phyloP scores from a whole-genome alignment of 441 rosid species.

The Erodium trifolium region DNA sequence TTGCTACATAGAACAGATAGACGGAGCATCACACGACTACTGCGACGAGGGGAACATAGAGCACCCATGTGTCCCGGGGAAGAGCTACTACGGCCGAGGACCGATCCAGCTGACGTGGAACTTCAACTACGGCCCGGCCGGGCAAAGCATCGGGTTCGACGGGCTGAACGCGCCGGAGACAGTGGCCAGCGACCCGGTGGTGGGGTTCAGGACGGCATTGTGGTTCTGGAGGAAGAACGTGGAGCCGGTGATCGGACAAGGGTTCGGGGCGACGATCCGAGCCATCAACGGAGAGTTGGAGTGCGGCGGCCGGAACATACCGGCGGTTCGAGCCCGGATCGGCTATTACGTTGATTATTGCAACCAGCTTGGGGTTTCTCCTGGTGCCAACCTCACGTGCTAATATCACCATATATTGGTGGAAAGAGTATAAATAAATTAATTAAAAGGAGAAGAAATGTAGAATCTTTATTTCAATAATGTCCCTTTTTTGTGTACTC shows the following conservation, averaged over 20 bases:
- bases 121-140: slow-evolving; percentile 12
- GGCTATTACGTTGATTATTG: not conserved
- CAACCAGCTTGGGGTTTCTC: not conserved
- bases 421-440: too few species aligned
- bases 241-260: not conserved
- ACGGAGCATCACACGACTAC: not conserved
- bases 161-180: not conserved
- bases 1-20: slow-evolving; percentile 10
- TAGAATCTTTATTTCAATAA: too few species aligned
- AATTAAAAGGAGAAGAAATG: too few species aligned
- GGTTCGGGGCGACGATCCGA: not conserved
- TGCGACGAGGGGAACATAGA: slow-evolving; percentile 6
- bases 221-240: not conserved
- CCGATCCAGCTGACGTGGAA: slow-evolving; percentile 15
- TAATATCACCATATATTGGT: too few species aligned
- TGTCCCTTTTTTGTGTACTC: too few species aligned
- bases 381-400: not conserved
- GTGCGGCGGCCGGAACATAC: not conserved
- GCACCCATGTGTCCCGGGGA: slow-evolving; percentile 7
- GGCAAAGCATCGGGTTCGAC: not conserved
- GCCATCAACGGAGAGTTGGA: not conserved
- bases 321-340: not conserved
- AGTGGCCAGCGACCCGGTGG: not conserved
- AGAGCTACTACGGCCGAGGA: slow-evolving; percentile 11
- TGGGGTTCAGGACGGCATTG: slow-evolving; percentile 8